Evolutionary conservation across 176 grass and related monocot genomes (phyloP), one percentile per base, ranked within the genome.

Genomic region (Neostapfia colusana): DNA sequence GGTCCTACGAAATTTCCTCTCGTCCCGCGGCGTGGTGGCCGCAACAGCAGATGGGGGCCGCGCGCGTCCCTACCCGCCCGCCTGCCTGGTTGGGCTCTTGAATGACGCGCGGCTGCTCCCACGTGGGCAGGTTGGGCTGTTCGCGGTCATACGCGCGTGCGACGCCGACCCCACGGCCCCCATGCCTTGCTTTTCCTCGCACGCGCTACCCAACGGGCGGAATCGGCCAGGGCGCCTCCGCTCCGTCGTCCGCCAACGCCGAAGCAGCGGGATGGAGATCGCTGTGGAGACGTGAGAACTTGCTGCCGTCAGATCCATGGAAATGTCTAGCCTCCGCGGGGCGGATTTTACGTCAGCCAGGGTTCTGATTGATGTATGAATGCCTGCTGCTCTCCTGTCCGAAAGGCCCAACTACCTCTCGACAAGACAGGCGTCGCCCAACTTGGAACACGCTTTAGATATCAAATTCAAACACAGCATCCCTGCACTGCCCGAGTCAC

Each of bases 351-450:
- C 44, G 81, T 87, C 76, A 48, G 31, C 3, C 31, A 31, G 3
- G 73, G 38, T 87, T 87, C 81, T 55, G 84, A 31, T 31, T 3
- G 31, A 87, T 58, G 89, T 48, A 81, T 53, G 71, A 59, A 24
- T 35, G 61, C 53, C 35, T 77, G 77, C 78, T 31, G 31, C 31
- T 31, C 3, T 44, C 62, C 87, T 31, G 5, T 44, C 62, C 87
- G 49, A 43, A 78, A 73, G 34, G 68, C 61, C 45, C 81, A 84
- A 72, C 83, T 34, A 86, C 88, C 38, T 65, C 71, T 54, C 65
- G 37, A 66, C 50, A 13, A 38, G 56, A 65, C 68, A 46, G 10
- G 38, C 50, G 83, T 54, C 38, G 42, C 70, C 70, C 80, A 80
- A 40, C 76, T 67, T 76, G 81, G 25, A 77, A 55, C 70, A 44